phyloP scores from a whole-genome alignment of 345 rosid genomes.

The Gossypioides kirkii region DNA sequence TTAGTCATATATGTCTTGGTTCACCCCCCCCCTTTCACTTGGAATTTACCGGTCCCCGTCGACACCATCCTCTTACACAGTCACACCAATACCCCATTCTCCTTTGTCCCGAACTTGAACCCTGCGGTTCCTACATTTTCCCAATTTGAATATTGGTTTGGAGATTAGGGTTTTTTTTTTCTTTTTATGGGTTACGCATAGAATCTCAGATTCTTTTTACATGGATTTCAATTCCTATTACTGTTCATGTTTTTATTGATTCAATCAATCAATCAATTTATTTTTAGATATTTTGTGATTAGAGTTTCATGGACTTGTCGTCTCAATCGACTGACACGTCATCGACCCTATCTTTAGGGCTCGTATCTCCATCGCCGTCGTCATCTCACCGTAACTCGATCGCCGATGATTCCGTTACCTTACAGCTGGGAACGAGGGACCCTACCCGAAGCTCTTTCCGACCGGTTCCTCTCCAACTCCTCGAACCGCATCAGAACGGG shows the following conservation, averaged over 20 bases:
- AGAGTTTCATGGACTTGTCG: not conserved
- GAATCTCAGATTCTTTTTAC: not conserved
- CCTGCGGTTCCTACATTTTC: not conserved
- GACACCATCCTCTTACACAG: not conserved
- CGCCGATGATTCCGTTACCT: constrained; percentile 13
- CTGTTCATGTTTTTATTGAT: not conserved
- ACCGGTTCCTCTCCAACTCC: constrained; percentile 7
- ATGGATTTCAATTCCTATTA: not conserved
- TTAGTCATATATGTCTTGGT: not conserved
- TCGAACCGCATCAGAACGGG: constrained; percentile 27
- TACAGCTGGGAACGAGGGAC: constrained; percentile 11
- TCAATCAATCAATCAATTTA: not conserved
- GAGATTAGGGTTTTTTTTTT: too few relatives aligned
- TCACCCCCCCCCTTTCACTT: not conserved
- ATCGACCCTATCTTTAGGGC: constrained; percentile 8
- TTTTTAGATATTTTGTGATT: not conserved
- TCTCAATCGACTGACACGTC: constrained; percentile 1
- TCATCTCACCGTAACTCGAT: constrained; percentile 7
- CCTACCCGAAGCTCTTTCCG: not conserved
- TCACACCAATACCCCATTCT: not conserved
- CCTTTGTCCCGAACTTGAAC: not conserved
- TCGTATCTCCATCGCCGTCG: not conserved
- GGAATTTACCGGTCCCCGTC: not conserved
- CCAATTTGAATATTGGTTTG: not conserved
- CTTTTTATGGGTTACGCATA: not conserved